Conservation (phyloP, 129 eudicot genomes). For the Tanacetum coccineum region DNA sequence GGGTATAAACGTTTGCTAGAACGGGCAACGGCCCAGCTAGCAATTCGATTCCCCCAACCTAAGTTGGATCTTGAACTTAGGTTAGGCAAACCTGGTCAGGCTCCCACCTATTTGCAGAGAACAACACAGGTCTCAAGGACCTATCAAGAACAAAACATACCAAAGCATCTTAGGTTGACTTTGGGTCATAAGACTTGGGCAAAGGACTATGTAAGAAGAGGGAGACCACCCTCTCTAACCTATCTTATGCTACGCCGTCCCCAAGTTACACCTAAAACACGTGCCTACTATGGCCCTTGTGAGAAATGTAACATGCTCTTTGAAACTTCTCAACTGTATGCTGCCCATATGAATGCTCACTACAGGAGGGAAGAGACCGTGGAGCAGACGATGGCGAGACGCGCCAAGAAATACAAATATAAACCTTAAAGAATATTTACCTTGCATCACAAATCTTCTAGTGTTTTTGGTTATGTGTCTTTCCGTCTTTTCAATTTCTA, state of each 20-base stretch:
- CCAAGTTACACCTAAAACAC: neutral
- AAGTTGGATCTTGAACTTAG: slow-evolving; percentile 6
- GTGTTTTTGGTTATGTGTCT: no score
- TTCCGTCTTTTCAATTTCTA: no score
- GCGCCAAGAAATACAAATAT: neutral
- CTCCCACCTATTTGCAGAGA: neutral
- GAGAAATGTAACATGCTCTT: neutral
- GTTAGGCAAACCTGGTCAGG: neutral
- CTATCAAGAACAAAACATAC: neutral
- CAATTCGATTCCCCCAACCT: neutral
- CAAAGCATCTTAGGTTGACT: neutral
- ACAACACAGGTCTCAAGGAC: neutral
- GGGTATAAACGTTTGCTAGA: neutral
- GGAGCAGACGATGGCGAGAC: neutral
- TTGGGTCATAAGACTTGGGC: neutral
- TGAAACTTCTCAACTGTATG: neutral
- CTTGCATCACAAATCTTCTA: no score
- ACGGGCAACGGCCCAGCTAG: neutral
- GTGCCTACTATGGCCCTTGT: neutral
- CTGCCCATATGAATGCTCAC: neutral
- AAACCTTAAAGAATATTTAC: no score
- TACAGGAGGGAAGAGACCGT: neutral
- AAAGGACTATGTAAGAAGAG: neutral
- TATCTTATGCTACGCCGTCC: no score
- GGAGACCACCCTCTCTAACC: neutral